Base-by-base conservation (phyloP, 257 asterid species). In the Solanum paucissectum region DNA sequence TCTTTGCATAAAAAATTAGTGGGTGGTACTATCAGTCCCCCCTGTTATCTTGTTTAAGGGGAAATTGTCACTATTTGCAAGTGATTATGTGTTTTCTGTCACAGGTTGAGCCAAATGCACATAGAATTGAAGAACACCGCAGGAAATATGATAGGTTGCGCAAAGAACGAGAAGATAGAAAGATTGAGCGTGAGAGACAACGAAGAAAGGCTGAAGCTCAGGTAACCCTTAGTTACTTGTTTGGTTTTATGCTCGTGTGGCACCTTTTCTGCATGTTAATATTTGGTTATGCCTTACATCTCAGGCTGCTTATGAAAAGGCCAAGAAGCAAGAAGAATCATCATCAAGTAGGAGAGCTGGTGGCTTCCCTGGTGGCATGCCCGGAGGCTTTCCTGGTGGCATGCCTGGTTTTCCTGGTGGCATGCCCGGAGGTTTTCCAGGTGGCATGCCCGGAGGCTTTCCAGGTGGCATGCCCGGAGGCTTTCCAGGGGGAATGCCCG, bases 221-320 rank as follows among this genome's bases (percentile, higher is more conserved):
- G 97, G 99, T 93, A 89, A 69, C 36, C 83, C 42, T 81, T 29
- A 44, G 9, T 82, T 76, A n/a, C 73, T 27, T 27, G 38, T 37
- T 44, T 83, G 25, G 32, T 52, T 71, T 71, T 10, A 49, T 60
- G 20, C 25, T 42, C 18, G 74, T 23, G 60, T 77, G 69, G 16
- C 34, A 79, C 3, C 49, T 72, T 83, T 29, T 87, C 64, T 87
- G 74, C 16, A 75, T 69, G n/a, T 85, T 77, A 42, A 88, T 84
- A 77, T 74, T 60, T 27, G 6, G 34, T 36, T 83, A 52, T 88
- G 23, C 83, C 20, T 32, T 69, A 55, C 86, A 29, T 83, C 32
- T 82, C 83, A 97, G 99, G 99, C 99, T 91, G 98, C 96, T 64
- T 97, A 97, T 92, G 98, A 96, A 87, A 94, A 93, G 94, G 98